Evolutionary conservation across 2,329 filamentous ascomycete genomes (phyloP).

Genomic region (Escovopsis sp.): DNA sequence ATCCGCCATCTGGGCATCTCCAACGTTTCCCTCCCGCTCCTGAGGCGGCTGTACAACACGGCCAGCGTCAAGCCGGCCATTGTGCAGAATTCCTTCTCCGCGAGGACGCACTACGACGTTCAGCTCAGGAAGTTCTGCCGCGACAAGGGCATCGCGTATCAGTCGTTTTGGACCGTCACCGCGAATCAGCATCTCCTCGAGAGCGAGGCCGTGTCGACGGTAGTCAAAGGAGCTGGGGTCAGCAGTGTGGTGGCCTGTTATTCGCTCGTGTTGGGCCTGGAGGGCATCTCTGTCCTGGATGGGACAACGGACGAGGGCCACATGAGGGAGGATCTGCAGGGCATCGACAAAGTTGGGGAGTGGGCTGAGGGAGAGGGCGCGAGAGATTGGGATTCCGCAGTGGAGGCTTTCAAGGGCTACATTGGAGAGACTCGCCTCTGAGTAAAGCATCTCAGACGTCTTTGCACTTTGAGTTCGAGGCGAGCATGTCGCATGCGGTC

Average conservation of each 20-base stretch:
- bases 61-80: slow-evolving; percentile 34
- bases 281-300: slow-evolving; percentile 27
- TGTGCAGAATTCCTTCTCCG: slow-evolving; percentile 65
- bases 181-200: slow-evolving; percentile 28
- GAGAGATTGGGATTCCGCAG: slow-evolving; percentile 32
- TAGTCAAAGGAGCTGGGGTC: slow-evolving; percentile 30
- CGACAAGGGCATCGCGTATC: slow-evolving; percentile 28
- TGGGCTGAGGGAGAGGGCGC: slow-evolving; percentile 30
- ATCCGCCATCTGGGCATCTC: slow-evolving; percentile 62
- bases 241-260: slow-evolving; percentile 29
- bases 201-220: slow-evolving; percentile 29
- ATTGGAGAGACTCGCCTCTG: slow-evolving; percentile 12
- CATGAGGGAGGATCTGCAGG: slow-evolving; percentile 36
- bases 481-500: too few species aligned
- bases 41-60: slow-evolving; percentile 36
- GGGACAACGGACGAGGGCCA: slow-evolving; percentile 30
- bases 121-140: slow-evolving; percentile 39
- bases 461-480: too few species aligned
- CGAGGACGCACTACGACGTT: slow-evolving; percentile 42
- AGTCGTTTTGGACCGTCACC: slow-evolving; percentile 40
- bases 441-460: not conserved
- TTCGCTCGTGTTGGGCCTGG: slow-evolving; percentile 32
- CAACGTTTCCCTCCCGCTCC: slow-evolving; percentile 47
- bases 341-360: slow-evolving; percentile 23
- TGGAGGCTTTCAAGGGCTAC: slow-evolving; percentile 31